phyloP scores from a whole-genome alignment of 2,329 filamentous ascomycete species.

The Neonectria hederae region DNA sequence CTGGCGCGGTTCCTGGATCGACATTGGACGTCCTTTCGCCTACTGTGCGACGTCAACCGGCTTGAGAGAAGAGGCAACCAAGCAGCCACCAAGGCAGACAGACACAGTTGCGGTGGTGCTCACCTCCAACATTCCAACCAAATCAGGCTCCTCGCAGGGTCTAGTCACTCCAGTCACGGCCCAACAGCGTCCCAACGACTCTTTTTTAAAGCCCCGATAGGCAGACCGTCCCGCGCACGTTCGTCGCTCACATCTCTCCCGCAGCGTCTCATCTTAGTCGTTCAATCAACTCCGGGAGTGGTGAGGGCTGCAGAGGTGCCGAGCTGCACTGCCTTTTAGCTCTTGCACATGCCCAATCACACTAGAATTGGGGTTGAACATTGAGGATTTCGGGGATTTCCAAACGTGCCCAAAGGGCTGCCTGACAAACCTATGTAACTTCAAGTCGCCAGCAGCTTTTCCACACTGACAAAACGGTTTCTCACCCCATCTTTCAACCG shows the following conservation, averaged over 20 bases:
- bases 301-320: neutral
- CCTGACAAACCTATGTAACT: slow-evolving; percentile 1
- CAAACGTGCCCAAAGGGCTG: neutral
- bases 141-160: slow-evolving; percentile 34
- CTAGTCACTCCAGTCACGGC: neutral
- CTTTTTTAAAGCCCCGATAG: slow-evolving; percentile 30
- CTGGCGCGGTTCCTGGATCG: neutral
- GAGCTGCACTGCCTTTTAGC: neutral
- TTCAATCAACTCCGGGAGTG: slow-evolving; percentile 29
- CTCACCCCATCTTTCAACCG: neutral
- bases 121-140: slow-evolving; percentile 10
- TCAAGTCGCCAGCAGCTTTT: neutral
- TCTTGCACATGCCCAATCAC: slow-evolving; percentile 5
- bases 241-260: slow-evolving; percentile 28
- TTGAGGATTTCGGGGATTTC: neutral
- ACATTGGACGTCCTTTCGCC: neutral
- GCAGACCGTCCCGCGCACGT: slow-evolving; percentile 23
- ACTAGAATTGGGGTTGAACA: slow-evolving; percentile 1
- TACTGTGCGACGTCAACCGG: neutral
- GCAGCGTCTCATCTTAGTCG: slow-evolving; percentile 13
- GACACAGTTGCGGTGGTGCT: slow-evolving; percentile 23
- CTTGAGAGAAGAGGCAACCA: slow-evolving; percentile 29
- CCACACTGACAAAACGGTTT: neutral
- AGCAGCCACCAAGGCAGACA: slow-evolving; percentile 34
- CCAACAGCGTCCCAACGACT: slow-evolving; percentile 1